Percentiles rank a stretch among this genome's conserved stretches.
Evolutionary conservation across 352 stramenopile species (phyloP).

Genomic region (Phytopythium mirpurense): DNA sequence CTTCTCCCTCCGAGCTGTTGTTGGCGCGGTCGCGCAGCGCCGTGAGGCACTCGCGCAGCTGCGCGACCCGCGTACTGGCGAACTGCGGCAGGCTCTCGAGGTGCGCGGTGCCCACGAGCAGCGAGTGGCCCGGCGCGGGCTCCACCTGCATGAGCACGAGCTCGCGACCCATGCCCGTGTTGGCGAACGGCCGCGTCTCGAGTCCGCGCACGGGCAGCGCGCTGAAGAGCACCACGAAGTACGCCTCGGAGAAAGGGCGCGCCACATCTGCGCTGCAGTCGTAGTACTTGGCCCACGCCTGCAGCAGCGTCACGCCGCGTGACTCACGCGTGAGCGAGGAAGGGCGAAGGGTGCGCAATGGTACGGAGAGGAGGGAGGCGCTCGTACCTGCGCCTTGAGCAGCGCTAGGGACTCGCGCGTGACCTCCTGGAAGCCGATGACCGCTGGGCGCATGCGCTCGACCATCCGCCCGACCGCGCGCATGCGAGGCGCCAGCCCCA

Average conservation of each 20-base stretch:
- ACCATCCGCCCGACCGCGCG: conserved; percentile 47
- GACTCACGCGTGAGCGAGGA: too few species aligned
- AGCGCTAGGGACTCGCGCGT: conserved; percentile 55
- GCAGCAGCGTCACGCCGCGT: neutral
- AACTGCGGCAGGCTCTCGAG: conserved; percentile 71
- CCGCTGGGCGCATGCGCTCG: conserved; percentile 40
- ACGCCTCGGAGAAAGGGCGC: conserved; percentile 61
- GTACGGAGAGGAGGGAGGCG: neutral
- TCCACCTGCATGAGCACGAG: conserved; percentile 56
- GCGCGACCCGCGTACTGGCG: conserved; percentile 28
- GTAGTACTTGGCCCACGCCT: conserved; percentile 65
- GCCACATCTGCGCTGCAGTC: conserved; percentile 72
- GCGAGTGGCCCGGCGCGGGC: conserved; percentile 28
- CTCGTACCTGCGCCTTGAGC: conserved; percentile 32
- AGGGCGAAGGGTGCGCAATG: neutral
- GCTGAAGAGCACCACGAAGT: conserved; percentile 79
- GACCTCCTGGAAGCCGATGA: conserved; percentile 78
- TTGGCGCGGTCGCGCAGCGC: conserved; percentile 42
- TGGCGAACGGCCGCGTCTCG: conserved; percentile 60
- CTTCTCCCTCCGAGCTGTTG: neutral
- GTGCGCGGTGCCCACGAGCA: conserved; percentile 63
- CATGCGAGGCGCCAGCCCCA: conserved; percentile 55
- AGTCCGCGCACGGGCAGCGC: conserved; percentile 55
- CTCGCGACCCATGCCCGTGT: conserved; percentile 71
- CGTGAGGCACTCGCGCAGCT: conserved; percentile 51